These are phyloP conservation scores for Torulaspora delbrueckii DNA, from an alignment of 805 yeast species.

Conservation along the genomic window DNA sequence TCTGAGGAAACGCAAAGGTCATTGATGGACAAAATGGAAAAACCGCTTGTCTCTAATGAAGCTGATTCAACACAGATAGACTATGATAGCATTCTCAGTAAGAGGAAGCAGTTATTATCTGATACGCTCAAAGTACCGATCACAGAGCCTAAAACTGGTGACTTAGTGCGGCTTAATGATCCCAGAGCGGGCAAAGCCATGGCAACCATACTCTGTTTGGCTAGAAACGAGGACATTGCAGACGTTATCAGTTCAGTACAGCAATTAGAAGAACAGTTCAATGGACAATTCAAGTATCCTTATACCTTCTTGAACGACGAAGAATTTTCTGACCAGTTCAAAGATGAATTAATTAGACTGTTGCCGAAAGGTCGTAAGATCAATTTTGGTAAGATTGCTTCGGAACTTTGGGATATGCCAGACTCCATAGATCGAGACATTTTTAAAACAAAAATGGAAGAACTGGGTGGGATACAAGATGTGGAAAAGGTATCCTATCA, in stretches of 20 bases:
- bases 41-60: slow-evolving; percentile 17
- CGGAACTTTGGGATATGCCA: slow-evolving; percentile 59
- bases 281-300: slow-evolving; percentile 68
- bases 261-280: slow-evolving; percentile 61
- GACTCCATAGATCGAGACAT: slow-evolving; percentile 44
- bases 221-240: slow-evolving; percentile 57
- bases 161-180: slow-evolving; percentile 32
- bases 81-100: slow-evolving; percentile 8
- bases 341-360: slow-evolving; percentile 36
- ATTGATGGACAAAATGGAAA: slow-evolving; percentile 5
- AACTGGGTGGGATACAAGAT: slow-evolving; percentile 51
- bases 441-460: slow-evolving; percentile 40
- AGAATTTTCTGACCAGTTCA: slow-evolving; percentile 58
- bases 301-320: slow-evolving; percentile 74
- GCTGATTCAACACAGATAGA: slow-evolving; percentile 12
- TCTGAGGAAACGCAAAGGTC: neutral
- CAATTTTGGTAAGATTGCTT: slow-evolving; percentile 43
- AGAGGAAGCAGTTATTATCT: slow-evolving; percentile 39
- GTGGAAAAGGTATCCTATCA: slow-evolving; percentile 63
- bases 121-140: slow-evolving; percentile 38
- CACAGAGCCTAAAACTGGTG: slow-evolving; percentile 44
- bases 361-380: slow-evolving; percentile 41
- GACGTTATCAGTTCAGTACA: slow-evolving; percentile 49
- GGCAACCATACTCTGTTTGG: slow-evolving; percentile 71
- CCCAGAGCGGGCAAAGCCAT: slow-evolving; percentile 44